phyloP scores from a whole-genome alignment of 306 rosid genomes.

The Lupinus albus region DNA sequence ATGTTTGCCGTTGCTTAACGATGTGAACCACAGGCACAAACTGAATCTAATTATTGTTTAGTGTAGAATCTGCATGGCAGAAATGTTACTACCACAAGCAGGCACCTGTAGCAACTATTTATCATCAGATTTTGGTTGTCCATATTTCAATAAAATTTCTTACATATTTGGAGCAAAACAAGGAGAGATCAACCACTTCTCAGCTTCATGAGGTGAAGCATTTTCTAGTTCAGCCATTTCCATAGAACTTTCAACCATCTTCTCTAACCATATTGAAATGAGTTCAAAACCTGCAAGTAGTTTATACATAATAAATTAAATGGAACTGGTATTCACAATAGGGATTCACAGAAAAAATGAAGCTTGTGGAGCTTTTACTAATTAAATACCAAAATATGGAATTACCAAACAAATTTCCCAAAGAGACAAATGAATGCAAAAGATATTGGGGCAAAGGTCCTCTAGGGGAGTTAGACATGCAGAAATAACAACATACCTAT shows the following conservation, averaged over 20 bases:
- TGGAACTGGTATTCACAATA: constrained; percentile 32
- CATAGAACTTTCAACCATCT: constrained; percentile 61
- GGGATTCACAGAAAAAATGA: constrained; percentile 25
- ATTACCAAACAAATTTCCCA: constrained; percentile 10
- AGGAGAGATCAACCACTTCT: constrained; percentile 77
- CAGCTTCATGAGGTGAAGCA: constrained; percentile 72
- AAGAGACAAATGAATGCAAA: neutral
- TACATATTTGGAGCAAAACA: constrained; percentile 60
- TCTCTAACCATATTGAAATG: constrained; percentile 66
- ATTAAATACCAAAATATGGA: constrained; percentile 15
- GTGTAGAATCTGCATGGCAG: neutral
- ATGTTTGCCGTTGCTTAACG: constrained; percentile 14
- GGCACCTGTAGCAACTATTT: neutral
- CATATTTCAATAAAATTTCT: constrained; percentile 35
- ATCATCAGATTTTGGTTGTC: neutral
- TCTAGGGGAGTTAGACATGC: neutral
- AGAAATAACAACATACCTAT: constrained; percentile 4
- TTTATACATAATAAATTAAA: constrained; percentile 39
- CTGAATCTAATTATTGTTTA: neutral
- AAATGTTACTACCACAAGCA: constrained; percentile 25
- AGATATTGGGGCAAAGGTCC: neutral
- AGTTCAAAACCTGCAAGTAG: constrained; percentile 65
- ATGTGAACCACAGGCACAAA: constrained; percentile 23
- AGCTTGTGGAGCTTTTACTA: constrained; percentile 32
- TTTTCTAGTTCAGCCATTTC: constrained; percentile 83